These are phyloP conservation scores for Roridomyces roridus DNA, from an alignment of 768 basidiomycete species.

Conservation along the genomic window DNA sequence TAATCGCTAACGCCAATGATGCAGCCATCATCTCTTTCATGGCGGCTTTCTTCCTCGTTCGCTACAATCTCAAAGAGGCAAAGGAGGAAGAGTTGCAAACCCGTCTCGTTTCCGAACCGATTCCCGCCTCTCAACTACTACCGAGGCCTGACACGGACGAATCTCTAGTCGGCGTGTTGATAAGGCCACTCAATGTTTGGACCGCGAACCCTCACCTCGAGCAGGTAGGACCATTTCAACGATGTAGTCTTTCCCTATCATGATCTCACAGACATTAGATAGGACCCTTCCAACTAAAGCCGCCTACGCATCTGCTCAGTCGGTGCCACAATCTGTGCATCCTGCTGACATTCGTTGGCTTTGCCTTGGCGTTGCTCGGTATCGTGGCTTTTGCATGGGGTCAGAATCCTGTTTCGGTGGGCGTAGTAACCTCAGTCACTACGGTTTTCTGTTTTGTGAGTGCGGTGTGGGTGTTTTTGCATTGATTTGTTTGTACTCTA, in stretches of 20 bases:
- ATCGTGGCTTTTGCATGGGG: constrained; percentile 60
- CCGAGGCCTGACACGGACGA: constrained; percentile 19
- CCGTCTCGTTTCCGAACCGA: constrained; percentile 26
- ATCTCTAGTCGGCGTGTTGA: neutral
- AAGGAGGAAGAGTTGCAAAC: constrained; percentile 50
- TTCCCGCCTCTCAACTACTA: constrained; percentile 5
- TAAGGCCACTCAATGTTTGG: constrained; percentile 35
- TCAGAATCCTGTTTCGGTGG: constrained; percentile 48
- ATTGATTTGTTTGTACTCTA: neutral
- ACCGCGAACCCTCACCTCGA: constrained; percentile 57
- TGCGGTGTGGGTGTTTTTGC: constrained; percentile 16
- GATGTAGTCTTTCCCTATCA: too few relatives aligned
- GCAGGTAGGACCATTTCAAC: constrained; percentile 56
- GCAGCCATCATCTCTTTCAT: constrained; percentile 51
- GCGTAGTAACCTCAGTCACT: constrained; percentile 31
- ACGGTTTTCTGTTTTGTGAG: constrained; percentile 4
- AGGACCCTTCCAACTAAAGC: constrained; percentile 48
- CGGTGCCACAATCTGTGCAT: constrained; percentile 58
- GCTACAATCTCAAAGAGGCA: constrained; percentile 61
- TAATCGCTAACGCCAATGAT: neutral
- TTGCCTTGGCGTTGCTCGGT: constrained; percentile 55
- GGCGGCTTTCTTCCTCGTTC: constrained; percentile 60
- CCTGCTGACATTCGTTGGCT: constrained; percentile 51
- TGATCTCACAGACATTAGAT: too few relatives aligned
- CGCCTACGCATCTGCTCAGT: constrained; percentile 53